phyloP scores from a whole-genome alignment of 345 rosid species.

The Streptanthus diversifolius region DNA sequence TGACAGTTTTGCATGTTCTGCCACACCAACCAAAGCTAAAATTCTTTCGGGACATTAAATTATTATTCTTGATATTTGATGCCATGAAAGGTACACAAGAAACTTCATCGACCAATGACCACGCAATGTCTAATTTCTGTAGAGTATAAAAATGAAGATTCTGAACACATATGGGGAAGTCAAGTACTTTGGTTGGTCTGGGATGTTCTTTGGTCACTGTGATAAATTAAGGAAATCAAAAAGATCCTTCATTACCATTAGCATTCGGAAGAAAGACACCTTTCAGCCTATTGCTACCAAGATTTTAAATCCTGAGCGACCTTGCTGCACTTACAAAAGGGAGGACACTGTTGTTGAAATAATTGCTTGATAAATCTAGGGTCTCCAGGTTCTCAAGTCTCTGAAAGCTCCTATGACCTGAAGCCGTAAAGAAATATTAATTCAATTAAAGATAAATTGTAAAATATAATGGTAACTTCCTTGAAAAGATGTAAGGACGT shows the following conservation, averaged over 20 bases:
- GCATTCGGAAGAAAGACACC: background rate
- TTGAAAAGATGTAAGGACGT: background rate
- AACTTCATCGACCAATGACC: no score
- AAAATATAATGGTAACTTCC: background rate
- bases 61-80: no score
- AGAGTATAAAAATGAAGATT: no score
- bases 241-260: background rate
- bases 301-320: background rate
- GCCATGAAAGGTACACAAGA: no score
- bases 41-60: no score
- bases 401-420: conserved; percentile 9
- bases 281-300: background rate
- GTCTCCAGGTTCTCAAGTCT: background rate
- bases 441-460: background rate
- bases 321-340: background rate
- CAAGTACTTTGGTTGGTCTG: no score
- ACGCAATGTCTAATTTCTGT: no score
- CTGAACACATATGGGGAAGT: no score
- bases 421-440: background rate
- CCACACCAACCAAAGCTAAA: no score
- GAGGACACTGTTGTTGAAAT: background rate
- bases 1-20: no score
- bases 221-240: background rate
- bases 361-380: background rate
- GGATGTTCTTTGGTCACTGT: no score